Percentiles rank a stretch among this genome's conserved stretches.
phyloP scores from a whole-genome alignment of 257 asterid species.

The Solanum gandarillasii region DNA sequence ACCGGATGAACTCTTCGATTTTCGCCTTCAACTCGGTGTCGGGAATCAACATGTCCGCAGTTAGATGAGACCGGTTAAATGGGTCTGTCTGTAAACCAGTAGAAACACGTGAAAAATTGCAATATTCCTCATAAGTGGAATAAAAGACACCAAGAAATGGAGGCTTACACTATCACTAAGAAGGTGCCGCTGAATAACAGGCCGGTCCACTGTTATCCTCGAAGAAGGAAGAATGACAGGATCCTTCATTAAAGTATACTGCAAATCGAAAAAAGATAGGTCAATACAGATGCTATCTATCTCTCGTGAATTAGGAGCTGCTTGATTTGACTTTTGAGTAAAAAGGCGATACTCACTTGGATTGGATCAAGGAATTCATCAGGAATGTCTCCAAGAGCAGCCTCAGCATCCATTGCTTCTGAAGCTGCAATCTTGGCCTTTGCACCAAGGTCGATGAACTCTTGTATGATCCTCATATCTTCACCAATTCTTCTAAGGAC shows the following conservation, averaged over 20 bases:
- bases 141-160: not conserved
- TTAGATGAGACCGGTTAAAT: constrained; percentile 85
- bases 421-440: constrained; percentile 74
- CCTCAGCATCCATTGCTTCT: constrained; percentile 91
- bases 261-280: constrained; percentile 13
- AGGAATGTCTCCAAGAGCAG: constrained; percentile 97
- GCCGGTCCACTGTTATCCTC: constrained; percentile 62
- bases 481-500: constrained; percentile 77
- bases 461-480: constrained; percentile 59
- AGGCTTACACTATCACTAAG: constrained; percentile 61
- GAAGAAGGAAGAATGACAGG: constrained; percentile 94
- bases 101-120: not conserved
- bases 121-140: not conserved
- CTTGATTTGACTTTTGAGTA: not conserved
- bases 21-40: constrained; percentile 69
- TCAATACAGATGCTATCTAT: not conserved
- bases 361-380: constrained; percentile 98
- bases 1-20: constrained; percentile 61
- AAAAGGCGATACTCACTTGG: constrained; percentile 39
- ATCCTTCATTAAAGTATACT: constrained; percentile 94
- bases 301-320: no score
- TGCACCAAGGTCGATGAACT: constrained; percentile 69
- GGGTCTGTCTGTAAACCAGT: constrained; percentile 74
- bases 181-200: constrained; percentile 94
- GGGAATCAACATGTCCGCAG: constrained; percentile 83